Percentiles rank a stretch among this genome's conserved stretches.
phyloP scores from a whole-genome alignment of 495 filamentous ascomycete genomes.

The Aspergillus cristatus region DNA sequence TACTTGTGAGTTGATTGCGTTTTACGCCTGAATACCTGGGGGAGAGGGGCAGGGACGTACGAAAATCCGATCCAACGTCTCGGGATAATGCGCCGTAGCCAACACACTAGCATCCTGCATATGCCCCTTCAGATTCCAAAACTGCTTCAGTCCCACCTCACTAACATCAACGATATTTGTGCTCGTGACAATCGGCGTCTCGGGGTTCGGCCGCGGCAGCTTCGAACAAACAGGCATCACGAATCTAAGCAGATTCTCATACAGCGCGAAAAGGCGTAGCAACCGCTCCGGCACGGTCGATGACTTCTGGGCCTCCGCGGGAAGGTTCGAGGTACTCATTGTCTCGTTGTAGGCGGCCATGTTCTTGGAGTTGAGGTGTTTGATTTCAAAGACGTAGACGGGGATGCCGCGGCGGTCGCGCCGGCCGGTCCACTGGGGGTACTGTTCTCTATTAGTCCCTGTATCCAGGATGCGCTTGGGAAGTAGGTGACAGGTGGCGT shows the following conservation, averaged over 20 bases:
- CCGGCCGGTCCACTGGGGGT: conserved; percentile 88
- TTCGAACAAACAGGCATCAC: conserved; percentile 73
- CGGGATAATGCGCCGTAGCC: conserved; percentile 87
- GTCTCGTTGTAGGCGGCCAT: conserved; percentile 65
- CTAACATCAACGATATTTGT: conserved; percentile 88
- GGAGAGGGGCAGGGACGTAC: conserved; percentile 31
- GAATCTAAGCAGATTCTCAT: conserved; percentile 83
- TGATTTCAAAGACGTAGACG: conserved; percentile 80
- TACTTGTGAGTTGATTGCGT: background rate
- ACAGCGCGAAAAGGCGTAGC: conserved; percentile 74
- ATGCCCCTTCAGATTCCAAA: conserved; percentile 84
- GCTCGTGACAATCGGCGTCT: conserved; percentile 72
- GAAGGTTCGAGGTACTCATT: conserved; percentile 41
- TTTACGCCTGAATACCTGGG: too few relatives aligned
- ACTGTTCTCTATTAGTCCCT: too few relatives aligned
- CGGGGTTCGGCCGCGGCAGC: conserved; percentile 58
- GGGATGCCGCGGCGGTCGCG: conserved; percentile 83
- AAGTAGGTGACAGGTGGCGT: conserved; percentile 13
- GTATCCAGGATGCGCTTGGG: too few relatives aligned
- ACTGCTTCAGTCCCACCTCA: conserved; percentile 75
- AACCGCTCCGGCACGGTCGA: conserved; percentile 52
- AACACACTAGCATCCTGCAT: conserved; percentile 84
- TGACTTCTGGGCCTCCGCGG: conserved; percentile 48
- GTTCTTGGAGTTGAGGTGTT: conserved; percentile 69
- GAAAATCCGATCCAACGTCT: conserved; percentile 81